These are phyloP conservation scores for Elymus sibiricus DNA, from an alignment of 176 grass and related monocot genomes.

Conservation along the genomic window DNA sequence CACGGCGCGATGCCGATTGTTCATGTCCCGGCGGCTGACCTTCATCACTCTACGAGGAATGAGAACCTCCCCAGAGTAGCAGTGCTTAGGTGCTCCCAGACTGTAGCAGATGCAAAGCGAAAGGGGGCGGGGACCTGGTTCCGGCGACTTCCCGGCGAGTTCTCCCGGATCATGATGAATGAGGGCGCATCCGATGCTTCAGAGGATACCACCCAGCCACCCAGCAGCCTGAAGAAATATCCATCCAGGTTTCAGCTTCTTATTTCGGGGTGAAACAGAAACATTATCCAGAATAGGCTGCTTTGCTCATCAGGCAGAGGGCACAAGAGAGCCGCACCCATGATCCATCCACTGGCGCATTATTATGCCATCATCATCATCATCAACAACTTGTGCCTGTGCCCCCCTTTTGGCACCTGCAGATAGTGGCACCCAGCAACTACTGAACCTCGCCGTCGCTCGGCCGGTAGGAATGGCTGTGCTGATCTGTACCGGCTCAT, in stretches of 20 bases:
- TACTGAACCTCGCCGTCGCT: neutral
- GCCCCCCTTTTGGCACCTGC: neutral
- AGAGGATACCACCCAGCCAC: neutral
- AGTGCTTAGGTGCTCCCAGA: neutral
- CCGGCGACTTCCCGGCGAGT: constrained; percentile 25
- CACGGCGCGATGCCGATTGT: neutral
- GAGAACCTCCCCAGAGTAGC: neutral
- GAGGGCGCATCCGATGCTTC: constrained; percentile 38
- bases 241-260: neutral
- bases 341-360: neutral
- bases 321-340: constrained; percentile 2
- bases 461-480: constrained; percentile 20
- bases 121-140: neutral
- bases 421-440: neutral
- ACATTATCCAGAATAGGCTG: neutral
- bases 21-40: neutral
- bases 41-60: neutral
- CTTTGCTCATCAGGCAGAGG: neutral
- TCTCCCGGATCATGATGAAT: neutral
- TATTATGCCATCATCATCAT: constrained; percentile 13
- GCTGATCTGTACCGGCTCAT: neutral
- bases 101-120: constrained; percentile 9
- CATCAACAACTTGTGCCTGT: neutral
- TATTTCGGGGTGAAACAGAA: neutral
- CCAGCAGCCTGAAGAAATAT: neutral